These are phyloP conservation scores for Articulospora tetracladia DNA, from an alignment of 495 filamentous ascomycete species.

Conservation along the genomic window DNA sequence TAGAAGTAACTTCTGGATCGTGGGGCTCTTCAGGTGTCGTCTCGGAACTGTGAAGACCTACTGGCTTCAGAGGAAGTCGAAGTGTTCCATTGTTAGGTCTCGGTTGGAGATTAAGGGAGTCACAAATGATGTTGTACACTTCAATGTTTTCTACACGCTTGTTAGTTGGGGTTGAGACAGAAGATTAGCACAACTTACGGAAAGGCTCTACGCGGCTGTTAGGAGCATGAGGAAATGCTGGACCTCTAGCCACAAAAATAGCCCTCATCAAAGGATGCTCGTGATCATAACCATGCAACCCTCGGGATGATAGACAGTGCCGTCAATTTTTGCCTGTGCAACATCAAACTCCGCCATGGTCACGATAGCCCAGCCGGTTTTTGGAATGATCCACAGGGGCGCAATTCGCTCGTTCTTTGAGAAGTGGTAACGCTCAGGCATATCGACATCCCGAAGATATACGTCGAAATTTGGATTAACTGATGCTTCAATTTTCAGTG, in stretches of 20 bases:
- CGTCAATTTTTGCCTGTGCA: constrained; percentile 52
- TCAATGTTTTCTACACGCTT: constrained; percentile 67
- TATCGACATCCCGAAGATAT: constrained; percentile 72
- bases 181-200: no score
- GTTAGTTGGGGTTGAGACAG: not conserved
- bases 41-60: constrained; percentile 22
- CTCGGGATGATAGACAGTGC: constrained; percentile 64
- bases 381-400: constrained; percentile 87
- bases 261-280: constrained; percentile 88
- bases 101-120: constrained; percentile 66
- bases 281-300: constrained; percentile 92
- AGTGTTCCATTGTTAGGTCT: constrained; percentile 85
- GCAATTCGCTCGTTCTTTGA: constrained; percentile 81
- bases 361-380: constrained; percentile 85
- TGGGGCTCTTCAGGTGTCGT: constrained; percentile 8
- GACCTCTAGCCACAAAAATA: constrained; percentile 84
- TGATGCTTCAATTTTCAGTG: constrained; percentile 44
- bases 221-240: constrained; percentile 79
- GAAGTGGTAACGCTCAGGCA: constrained; percentile 91
- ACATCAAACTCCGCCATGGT: constrained; percentile 74
- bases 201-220: constrained; percentile 80
- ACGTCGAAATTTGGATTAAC: constrained; percentile 71
- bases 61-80: constrained; percentile 57
- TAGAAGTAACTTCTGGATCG: constrained; percentile 10
- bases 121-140: constrained; percentile 92